Base-by-base conservation (phyloP, 208 protist genomes). In the Acanthamoeba healyi region DNA sequence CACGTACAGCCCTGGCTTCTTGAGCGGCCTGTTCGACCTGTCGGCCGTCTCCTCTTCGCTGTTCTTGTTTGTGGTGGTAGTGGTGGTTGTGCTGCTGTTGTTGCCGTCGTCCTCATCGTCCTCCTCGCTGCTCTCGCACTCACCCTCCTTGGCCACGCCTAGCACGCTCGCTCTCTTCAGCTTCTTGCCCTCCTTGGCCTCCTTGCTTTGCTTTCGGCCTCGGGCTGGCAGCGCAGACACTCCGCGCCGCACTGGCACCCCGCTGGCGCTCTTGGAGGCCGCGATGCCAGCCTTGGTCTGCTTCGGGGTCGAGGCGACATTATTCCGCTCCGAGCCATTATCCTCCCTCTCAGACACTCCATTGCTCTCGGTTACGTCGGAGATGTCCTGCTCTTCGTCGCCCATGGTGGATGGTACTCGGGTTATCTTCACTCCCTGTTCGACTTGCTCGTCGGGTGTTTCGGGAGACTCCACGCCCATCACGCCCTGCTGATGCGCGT, bases 341-440 rank as follows among this genome's bases (percentile, higher is more conserved):
- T 67, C 67, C 38, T 77, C 67, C 12, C 38, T 12, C 29, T 77
- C 67, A 2, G 67, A 77, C 19, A 77, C 67, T 1, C 67, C 67
- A 36, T 38, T 77, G 67, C 67, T 77, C 67, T 77, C 67, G 34
- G 67, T 77, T 15, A 77, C 24, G 19, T 77, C 67, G 36, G 67
- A 77, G 67, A 77, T n/a, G 38, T 77, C 67, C 67, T 77, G 67
- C 67, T 77, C 67, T 36, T 77, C 67, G 38, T 77, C 67, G 26
- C 67, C 67, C 38, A 77, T 44, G 5, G 67, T n/a, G 0, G 67
- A 77, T 36, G 67, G 67, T 36, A 38, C 22, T 19, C 67, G 67
- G 5, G 3, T 17, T 10, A 77, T 44, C 29, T 77, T 32, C 12
- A 2, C 67, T 9, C 0, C 67, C n/a, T n/a, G 36, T 34, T 34